Conservation (phyloP, 345 rosid genomes). For the Durio zibethinus region DNA sequence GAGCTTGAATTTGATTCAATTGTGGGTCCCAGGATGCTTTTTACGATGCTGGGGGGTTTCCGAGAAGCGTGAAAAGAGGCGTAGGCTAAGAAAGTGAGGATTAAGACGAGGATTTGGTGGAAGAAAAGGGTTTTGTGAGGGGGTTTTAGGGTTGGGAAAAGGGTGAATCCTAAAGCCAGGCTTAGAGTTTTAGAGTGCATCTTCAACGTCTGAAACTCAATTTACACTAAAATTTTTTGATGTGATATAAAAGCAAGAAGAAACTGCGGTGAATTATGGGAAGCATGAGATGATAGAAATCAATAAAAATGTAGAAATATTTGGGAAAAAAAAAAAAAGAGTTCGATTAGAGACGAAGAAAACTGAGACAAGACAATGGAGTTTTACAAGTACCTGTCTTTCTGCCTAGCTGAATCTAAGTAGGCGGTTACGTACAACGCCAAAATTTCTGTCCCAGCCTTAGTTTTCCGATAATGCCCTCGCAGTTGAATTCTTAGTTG, state of each 20-base stretch:
- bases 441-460: not conserved
- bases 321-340: too few relatives aligned
- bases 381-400: too few relatives aligned
- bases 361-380: not conserved
- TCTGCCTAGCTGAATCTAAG: not conserved
- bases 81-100: conserved; percentile 74
- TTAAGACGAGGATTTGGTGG: conserved; percentile 53
- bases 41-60: conserved; percentile 90
- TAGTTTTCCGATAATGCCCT: not conserved
- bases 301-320: too few relatives aligned
- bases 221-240: not conserved
- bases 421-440: not conserved
- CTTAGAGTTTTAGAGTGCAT: conserved; percentile 36
- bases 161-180: conserved; percentile 46
- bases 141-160: conserved; percentile 59
- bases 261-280: not conserved
- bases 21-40: conserved; percentile 82
- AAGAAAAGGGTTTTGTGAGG: conserved; percentile 61
- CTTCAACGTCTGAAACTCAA: not conserved
- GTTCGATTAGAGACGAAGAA: too few relatives aligned
- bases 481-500: not conserved
- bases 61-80: conserved; percentile 95
- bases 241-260: not conserved
- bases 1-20: conserved; percentile 24
- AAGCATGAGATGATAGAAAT: not conserved